Base-by-base conservation (phyloP, 257 asterid species). In the Echites panduratus region DNA sequence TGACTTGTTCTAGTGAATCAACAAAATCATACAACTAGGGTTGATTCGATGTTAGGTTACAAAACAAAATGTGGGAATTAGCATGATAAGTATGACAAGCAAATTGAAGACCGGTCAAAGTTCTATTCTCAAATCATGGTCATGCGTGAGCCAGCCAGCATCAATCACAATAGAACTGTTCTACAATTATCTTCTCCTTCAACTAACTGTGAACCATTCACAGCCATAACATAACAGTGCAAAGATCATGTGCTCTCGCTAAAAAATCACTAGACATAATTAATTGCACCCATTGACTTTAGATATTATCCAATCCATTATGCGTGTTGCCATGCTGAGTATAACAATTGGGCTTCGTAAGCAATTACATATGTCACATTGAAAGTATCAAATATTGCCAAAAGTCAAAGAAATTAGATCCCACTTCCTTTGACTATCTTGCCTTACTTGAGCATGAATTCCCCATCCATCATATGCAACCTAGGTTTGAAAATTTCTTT, bases 241-340 rank as follows among this genome's bases (percentile, higher is more conserved):
- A 77, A 58, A 43, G 24, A 71, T 19, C 82, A 76, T 79, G 80
- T 76, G 81, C 26, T 53, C 61, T 29, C 52, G 72, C 68, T 62
- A 65, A 53, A 48, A 49, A 32, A 56, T 44, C 70, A 50, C 43
- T 65, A 68, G 29, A 66, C 59, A 66, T 74, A 54, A 68, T 47
- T 43, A 59, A 64, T 68, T 57, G 27, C 20, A 67, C 29, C 72
- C 57, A 32, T 81, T 82, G 86, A 82, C 83, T 71, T 70, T n/a
- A 6, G 2, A 56, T 61, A 61, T 11, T 19, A 17, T 20, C 32
- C 47, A 63, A 63, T 67, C 9, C 56, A 68, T 22, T 45, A 52
- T 59, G 9, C 12, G 58, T 70, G 47, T 72, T 43, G 70, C 57
- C 58, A 8, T n/a, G 43, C 20, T 24, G 56, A 56, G 49, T 0